Conservation (phyloP, 2,329 filamentous ascomycete species). For the Tolypocladium paradoxum region DNA sequence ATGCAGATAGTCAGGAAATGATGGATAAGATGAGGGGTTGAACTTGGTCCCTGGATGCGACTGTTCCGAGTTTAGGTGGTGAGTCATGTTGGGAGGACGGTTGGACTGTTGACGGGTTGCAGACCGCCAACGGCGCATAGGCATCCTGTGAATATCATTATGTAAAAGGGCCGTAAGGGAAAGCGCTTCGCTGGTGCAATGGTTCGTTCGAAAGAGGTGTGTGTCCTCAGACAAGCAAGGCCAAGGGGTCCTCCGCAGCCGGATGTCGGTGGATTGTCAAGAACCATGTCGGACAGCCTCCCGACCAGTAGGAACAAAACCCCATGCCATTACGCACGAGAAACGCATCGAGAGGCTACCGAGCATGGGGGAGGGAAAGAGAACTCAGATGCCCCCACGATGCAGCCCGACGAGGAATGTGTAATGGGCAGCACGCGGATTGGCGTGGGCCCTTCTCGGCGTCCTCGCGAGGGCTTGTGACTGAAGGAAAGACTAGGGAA, state of each 20-base stretch:
- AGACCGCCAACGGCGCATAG: not conserved
- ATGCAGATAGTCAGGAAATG: not conserved
- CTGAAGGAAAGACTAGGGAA: not conserved
- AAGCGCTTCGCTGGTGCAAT: not conserved
- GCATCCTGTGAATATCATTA: not conserved
- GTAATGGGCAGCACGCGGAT: not conserved
- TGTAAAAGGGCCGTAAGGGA: not conserved
- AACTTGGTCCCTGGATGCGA: not conserved
- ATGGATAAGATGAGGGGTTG: not conserved
- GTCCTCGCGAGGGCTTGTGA: not conserved
- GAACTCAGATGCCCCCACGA: not conserved
- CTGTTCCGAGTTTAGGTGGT: not conserved
- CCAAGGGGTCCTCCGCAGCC: not conserved
- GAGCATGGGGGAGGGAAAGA: not conserved
- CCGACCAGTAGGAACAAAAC: not conserved
- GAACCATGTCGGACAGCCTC: not conserved
- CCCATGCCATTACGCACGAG: not conserved
- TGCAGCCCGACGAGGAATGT: not conserved
- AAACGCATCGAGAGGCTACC: not conserved
- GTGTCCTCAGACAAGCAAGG: not conserved
- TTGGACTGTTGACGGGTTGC: not conserved
- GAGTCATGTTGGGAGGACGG: not conserved
- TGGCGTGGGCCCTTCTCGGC: not conserved
- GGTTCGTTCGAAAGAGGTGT: not conserved
- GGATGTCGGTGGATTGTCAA: not conserved